Conservation (phyloP, 371 early-diverging fungal genomes). For the Mortierella sp. region DNA sequence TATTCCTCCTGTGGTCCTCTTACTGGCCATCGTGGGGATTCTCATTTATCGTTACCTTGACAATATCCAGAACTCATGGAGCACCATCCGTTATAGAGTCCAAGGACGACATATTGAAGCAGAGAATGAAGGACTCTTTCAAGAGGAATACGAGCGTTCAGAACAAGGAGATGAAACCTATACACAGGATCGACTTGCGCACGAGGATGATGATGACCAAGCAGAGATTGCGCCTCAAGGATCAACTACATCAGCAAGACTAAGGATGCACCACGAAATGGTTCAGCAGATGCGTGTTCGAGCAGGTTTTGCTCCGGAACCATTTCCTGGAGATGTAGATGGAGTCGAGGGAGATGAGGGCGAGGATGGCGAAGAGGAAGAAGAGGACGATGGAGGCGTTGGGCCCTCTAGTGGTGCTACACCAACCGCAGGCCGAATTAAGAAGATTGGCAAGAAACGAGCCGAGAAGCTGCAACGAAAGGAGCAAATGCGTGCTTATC, state of each 20-base stretch:
- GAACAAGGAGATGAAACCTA: background rate
- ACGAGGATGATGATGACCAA: slow-evolving; percentile 8
- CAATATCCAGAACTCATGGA: slow-evolving; percentile 4
- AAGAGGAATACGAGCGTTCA: slow-evolving; percentile 13
- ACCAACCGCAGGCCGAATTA: slow-evolving; percentile 37
- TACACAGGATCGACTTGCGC: background rate
- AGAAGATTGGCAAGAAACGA: slow-evolving; percentile 66
- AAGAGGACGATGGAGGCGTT: slow-evolving; percentile 55
- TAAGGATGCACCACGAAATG: slow-evolving; percentile 57
- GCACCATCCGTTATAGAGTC: slow-evolving; percentile 3
- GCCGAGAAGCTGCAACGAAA: slow-evolving; percentile 66
- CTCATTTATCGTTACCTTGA: slow-evolving; percentile 19
- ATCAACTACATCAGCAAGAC: slow-evolving; percentile 47
- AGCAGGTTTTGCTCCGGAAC: slow-evolving; percentile 53
- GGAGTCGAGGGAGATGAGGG: slow-evolving; percentile 24
- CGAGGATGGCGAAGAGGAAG: slow-evolving; percentile 27
- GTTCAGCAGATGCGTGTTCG: slow-evolving; percentile 52
- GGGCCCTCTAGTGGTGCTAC: slow-evolving; percentile 58
- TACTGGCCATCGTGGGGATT: slow-evolving; percentile 43
- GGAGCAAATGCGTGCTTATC: slow-evolving; percentile 68
- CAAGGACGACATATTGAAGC: background rate
- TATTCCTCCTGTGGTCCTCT: slow-evolving; percentile 39
- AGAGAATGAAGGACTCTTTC: background rate
- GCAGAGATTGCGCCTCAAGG: slow-evolving; percentile 31
- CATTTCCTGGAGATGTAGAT: slow-evolving; percentile 43